These are phyloP conservation scores for Populus simonii DNA, from an alignment of 345 rosid species.

Conservation along the genomic window DNA sequence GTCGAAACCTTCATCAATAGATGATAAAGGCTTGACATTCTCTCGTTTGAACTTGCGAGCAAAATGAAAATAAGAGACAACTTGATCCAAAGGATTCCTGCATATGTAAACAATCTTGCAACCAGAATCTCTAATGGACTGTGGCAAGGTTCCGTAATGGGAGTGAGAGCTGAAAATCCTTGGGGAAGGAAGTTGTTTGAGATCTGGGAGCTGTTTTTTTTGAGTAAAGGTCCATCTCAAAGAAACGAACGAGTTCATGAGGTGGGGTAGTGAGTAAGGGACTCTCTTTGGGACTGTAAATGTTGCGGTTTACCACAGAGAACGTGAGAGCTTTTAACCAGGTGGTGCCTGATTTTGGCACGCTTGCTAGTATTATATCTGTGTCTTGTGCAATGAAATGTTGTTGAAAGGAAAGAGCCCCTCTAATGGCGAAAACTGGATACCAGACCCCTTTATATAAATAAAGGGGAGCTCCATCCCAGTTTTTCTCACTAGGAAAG, in stretches of 20 bases:
- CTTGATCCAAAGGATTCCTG: conserved; percentile 26
- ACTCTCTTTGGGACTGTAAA: neutral
- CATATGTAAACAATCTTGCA: conserved; percentile 23
- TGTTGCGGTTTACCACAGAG: conserved; percentile 24
- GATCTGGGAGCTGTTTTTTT: neutral
- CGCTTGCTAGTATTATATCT: conserved; percentile 33
- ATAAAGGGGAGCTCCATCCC: conserved; percentile 58
- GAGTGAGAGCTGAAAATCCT: neutral
- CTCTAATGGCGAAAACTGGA: conserved; percentile 56
- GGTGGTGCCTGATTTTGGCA: conserved; percentile 48
- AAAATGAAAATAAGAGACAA: neutral
- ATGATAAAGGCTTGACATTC: neutral
- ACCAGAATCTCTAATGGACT: neutral
- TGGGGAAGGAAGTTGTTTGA: conserved; percentile 17
- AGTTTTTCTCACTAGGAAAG: conserved; percentile 60
- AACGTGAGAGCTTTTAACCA: conserved; percentile 42
- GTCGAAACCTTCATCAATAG: conserved; percentile 32
- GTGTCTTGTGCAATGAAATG: conserved; percentile 29
- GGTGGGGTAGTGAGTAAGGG: conserved; percentile 37
- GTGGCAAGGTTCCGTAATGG: too few relatives aligned
- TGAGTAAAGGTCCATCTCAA: conserved; percentile 27
- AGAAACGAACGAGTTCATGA: conserved; percentile 40
- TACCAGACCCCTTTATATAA: conserved; percentile 74
- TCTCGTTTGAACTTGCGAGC: conserved; percentile 16
- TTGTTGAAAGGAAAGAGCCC: conserved; percentile 37